Conservation (phyloP, 2,329 filamentous ascomycete genomes). For the Dactylellina leptospora region DNA sequence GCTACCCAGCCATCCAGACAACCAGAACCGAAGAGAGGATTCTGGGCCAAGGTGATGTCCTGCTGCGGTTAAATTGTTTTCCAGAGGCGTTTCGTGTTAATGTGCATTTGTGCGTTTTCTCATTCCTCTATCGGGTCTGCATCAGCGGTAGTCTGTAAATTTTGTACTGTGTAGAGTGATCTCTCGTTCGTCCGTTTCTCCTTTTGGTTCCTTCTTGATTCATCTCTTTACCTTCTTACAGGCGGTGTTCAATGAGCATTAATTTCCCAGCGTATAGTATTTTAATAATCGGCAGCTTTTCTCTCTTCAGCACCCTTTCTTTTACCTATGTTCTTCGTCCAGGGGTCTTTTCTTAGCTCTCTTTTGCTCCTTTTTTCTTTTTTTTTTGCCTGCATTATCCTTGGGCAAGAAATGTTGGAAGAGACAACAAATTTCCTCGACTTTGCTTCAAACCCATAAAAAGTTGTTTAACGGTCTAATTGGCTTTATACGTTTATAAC, state of each 20-base stretch:
- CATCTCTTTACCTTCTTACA: slow-evolving; percentile 24
- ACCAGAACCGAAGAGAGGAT: slow-evolving; percentile 77
- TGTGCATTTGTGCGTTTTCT: slow-evolving; percentile 53
- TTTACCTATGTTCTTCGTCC: neutral
- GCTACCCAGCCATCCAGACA: slow-evolving; percentile 65
- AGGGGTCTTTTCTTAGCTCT: slow-evolving; percentile 22
- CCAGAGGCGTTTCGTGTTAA: slow-evolving; percentile 56
- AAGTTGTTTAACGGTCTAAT: slow-evolving; percentile 54
- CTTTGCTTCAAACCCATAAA: slow-evolving; percentile 52
- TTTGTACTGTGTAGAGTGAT: slow-evolving; percentile 54
- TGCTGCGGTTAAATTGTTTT: slow-evolving; percentile 77
- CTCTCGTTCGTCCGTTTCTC: slow-evolving; percentile 27
- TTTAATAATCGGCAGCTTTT: slow-evolving; percentile 53
- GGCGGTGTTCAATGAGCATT: slow-evolving; percentile 54
- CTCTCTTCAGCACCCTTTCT: slow-evolving; percentile 6
- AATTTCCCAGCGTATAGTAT: slow-evolving; percentile 52
- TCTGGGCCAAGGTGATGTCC: slow-evolving; percentile 92
- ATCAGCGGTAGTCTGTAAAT: slow-evolving; percentile 53
- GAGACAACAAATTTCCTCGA: slow-evolving; percentile 44
- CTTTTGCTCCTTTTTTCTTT: slow-evolving; percentile 51
- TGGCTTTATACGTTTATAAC: slow-evolving; percentile 51
- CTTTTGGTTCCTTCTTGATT: slow-evolving; percentile 37
- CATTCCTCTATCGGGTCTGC: slow-evolving; percentile 50
- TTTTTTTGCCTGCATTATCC: slow-evolving; percentile 56
- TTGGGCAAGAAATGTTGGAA: slow-evolving; percentile 54